These are phyloP conservation scores for Elaeis oleifera DNA, from an alignment of 202 grass and related monocot genomes.

Conservation along the genomic window DNA sequence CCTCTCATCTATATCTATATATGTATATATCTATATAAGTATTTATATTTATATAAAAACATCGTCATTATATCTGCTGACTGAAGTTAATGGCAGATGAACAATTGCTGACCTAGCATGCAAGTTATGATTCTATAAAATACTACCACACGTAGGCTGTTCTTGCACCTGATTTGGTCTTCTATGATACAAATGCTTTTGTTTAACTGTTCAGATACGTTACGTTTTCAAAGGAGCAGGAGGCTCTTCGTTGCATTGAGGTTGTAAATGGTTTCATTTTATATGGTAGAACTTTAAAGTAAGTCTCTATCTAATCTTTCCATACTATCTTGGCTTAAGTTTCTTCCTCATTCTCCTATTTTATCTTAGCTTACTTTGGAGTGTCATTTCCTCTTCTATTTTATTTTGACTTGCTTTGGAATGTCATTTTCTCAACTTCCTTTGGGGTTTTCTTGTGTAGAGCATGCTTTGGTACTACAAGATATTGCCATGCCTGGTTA, in stretches of 20 bases:
- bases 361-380: not conserved
- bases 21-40: no score
- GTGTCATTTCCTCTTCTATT: not conserved
- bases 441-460: slow-evolving; percentile 33
- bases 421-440: slow-evolving; percentile 5
- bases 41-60: no score
- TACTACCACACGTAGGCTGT: no score
- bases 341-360: slow-evolving; percentile 3
- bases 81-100: no score
- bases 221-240: slow-evolving; percentile 47
- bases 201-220: slow-evolving; percentile 33
- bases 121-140: no score
- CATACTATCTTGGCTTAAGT: no score
- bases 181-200: no score
- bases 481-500: slow-evolving; percentile 61
- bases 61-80: no score
- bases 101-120: no score
- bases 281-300: slow-evolving; percentile 50
- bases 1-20: no score
- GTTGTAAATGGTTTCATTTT: slow-evolving; percentile 50
- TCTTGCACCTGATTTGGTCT: no score
- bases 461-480: slow-evolving; percentile 61
- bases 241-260: slow-evolving; percentile 51
- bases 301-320: slow-evolving; percentile 23
- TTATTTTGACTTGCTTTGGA: not conserved